Conservation (phyloP, 257 asterid species). For the Solanum piurae region DNA sequence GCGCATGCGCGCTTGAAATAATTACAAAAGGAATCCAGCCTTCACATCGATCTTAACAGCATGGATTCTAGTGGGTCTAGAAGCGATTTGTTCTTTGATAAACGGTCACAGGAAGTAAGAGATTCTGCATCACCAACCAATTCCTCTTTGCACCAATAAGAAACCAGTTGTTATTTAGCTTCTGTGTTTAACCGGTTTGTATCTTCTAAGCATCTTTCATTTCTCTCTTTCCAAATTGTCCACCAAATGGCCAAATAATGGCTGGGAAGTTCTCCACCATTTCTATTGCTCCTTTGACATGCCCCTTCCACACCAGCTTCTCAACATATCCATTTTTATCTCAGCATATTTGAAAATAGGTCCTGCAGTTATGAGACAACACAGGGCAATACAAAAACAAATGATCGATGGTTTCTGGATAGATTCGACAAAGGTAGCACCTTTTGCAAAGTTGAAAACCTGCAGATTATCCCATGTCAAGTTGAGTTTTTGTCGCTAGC, state of each 20-base stretch:
- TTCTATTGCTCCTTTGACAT: neutral
- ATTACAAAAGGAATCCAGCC: neutral
- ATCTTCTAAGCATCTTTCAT: neutral
- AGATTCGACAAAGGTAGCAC: neutral
- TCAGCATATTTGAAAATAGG: neutral
- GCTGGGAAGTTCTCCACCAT: neutral
- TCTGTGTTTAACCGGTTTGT: neutral
- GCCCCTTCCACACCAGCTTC: neutral
- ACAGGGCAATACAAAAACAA: neutral
- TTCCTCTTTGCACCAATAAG: neutral
- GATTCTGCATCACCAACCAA: neutral
- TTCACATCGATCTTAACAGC: neutral
- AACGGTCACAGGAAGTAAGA: neutral
- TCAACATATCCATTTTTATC: neutral
- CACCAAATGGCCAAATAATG: neutral
- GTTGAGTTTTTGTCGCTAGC: neutral
- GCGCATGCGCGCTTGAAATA: neutral
- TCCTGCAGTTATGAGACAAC: neutral
- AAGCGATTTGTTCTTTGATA: neutral
- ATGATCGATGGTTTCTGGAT: neutral
- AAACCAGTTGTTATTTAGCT: neutral
- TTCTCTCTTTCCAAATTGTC: neutral
- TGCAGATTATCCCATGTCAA: neutral
- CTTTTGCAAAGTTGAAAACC: neutral
- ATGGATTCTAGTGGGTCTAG: neutral